These are phyloP conservation scores for Fusarium sp. DNA, from an alignment of 2,329 filamentous ascomycete species.

Conservation along the genomic window DNA sequence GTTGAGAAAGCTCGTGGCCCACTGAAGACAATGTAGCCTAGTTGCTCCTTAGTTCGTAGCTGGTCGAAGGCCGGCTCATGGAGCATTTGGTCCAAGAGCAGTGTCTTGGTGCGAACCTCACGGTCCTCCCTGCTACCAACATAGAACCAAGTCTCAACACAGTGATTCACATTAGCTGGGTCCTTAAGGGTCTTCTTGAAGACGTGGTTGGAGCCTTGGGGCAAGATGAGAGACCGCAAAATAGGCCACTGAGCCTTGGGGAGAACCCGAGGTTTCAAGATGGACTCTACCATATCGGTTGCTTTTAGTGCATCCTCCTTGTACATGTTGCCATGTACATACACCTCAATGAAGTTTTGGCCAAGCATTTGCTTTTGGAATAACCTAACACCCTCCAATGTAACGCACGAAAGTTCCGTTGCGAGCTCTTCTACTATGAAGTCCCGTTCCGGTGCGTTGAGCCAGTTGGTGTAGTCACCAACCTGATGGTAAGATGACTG, in stretches of 20 bases:
- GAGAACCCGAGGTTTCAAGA: conserved; percentile 78
- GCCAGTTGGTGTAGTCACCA: conserved; percentile 83
- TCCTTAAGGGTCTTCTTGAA: conserved; percentile 87
- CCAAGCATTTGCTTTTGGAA: conserved; percentile 86
- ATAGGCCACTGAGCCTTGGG: conserved; percentile 85
- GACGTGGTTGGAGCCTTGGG: conserved; percentile 84
- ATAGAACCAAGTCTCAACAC: conserved; percentile 82
- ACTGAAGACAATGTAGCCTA: conserved; percentile 96
- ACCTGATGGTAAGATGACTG: conserved; percentile 92
- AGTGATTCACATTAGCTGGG: conserved; percentile 89
- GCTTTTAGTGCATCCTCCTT: conserved; percentile 91
- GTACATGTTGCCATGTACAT: conserved; percentile 93
- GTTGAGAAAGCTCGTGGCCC: conserved; percentile 79
- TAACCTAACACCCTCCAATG: conserved; percentile 77
- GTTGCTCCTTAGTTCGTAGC: conserved; percentile 94
- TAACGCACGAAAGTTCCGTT: conserved; percentile 80
- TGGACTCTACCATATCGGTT: conserved; percentile 84
- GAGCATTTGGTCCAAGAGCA: conserved; percentile 89
- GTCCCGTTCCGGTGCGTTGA: conserved; percentile 77
- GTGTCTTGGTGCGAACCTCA: conserved; percentile 78
- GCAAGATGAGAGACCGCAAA: conserved; percentile 80
- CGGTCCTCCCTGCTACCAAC: conserved; percentile 78
- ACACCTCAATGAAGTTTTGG: conserved; percentile 88
- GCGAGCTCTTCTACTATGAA: conserved; percentile 85
- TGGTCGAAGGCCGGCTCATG: conserved; percentile 96